Evolutionary conservation across 2,329 filamentous ascomycete genomes (phyloP).

Genomic region (Cercospora brassicicola): DNA sequence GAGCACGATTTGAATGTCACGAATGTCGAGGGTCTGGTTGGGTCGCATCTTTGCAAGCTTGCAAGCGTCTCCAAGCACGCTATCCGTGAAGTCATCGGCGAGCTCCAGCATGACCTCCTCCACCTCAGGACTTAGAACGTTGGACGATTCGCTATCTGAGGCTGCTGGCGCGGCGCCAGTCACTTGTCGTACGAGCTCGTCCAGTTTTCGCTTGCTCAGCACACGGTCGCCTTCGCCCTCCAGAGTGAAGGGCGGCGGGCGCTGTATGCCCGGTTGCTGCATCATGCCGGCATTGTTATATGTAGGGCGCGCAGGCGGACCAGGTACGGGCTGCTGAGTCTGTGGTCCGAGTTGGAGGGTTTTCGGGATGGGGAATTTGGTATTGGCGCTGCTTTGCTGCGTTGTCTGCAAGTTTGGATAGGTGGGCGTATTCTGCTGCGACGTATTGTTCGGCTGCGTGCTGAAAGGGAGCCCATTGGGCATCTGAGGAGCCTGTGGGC

Average conservation of each 20-base stretch:
- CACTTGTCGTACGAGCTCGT: slow-evolving; percentile 91
- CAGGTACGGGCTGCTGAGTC: slow-evolving; percentile 70
- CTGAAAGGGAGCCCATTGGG: slow-evolving; percentile 32
- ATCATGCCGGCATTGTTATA: slow-evolving; percentile 82
- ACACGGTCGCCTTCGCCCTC: slow-evolving; percentile 91
- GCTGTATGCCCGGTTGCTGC: slow-evolving; percentile 80
- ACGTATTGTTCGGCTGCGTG: slow-evolving; percentile 23
- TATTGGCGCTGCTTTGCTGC: slow-evolving; percentile 45
- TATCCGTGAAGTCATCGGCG: slow-evolving; percentile 93
- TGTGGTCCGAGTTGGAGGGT: slow-evolving; percentile 71
- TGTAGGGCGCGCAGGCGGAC: slow-evolving; percentile 75
- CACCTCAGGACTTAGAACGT: slow-evolving; percentile 81
- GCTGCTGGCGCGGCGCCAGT: slow-evolving; percentile 76
- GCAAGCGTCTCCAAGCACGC: slow-evolving; percentile 81
- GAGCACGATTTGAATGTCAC: slow-evolving; percentile 58
- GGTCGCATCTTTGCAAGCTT: slow-evolving; percentile 90
- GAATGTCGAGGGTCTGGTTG: slow-evolving; percentile 81
- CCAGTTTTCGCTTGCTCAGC: slow-evolving; percentile 95
- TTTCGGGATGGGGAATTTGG: slow-evolving; percentile 81
- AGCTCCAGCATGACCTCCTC: slow-evolving; percentile 92
- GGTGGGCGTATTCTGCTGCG: slow-evolving; percentile 30
- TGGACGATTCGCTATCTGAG: slow-evolving; percentile 57
- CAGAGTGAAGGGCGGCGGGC: slow-evolving; percentile 78
- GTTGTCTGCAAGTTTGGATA: slow-evolving; percentile 31
- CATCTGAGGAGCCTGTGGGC: slow-evolving; percentile 24